Percentiles rank a stretch among this genome's conserved stretches.
Conservation (phyloP, 495 filamentous ascomycete species). For the Podospora sp. region DNA sequence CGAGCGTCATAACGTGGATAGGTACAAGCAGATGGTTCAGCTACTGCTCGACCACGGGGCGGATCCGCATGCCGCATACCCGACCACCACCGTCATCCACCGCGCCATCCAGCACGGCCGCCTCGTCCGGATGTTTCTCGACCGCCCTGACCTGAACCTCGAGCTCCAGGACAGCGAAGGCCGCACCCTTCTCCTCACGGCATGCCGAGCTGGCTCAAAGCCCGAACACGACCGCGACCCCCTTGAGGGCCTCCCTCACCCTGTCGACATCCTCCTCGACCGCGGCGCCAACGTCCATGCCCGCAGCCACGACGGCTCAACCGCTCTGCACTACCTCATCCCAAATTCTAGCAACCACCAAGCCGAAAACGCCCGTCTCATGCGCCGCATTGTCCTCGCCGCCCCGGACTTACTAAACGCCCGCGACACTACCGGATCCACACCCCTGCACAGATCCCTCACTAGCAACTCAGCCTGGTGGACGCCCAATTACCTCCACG, state of each 20-base stretch:
- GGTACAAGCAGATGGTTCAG: background rate
- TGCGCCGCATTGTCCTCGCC: background rate
- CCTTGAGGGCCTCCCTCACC: background rate
- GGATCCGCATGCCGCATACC: background rate
- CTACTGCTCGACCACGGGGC: conserved; percentile 8
- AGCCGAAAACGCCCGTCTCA: background rate
- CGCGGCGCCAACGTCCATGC: conserved; percentile 5
- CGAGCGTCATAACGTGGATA: background rate
- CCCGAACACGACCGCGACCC: background rate
- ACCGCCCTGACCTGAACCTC: background rate
- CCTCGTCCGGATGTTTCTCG: background rate
- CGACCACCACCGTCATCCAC: conserved; percentile 4
- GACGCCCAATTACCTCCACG: background rate
- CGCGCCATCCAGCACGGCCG: background rate
- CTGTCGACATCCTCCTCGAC: background rate
- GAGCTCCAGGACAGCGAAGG: background rate
- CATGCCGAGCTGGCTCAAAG: background rate
- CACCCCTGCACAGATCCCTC: background rate
- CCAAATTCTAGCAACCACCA: too few species aligned
- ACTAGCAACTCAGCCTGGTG: background rate
- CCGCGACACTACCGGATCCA: background rate
- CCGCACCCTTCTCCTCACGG: conserved; percentile 2
- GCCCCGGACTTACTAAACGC: background rate
- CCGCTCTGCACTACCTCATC: background rate
- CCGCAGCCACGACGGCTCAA: background rate